A percentile compares a stretch with the other conserved stretches of the same genome.
phyloP scores from a whole-genome alignment of 2,329 filamentous ascomycete species.

The Westerdykella aurantiaca region DNA sequence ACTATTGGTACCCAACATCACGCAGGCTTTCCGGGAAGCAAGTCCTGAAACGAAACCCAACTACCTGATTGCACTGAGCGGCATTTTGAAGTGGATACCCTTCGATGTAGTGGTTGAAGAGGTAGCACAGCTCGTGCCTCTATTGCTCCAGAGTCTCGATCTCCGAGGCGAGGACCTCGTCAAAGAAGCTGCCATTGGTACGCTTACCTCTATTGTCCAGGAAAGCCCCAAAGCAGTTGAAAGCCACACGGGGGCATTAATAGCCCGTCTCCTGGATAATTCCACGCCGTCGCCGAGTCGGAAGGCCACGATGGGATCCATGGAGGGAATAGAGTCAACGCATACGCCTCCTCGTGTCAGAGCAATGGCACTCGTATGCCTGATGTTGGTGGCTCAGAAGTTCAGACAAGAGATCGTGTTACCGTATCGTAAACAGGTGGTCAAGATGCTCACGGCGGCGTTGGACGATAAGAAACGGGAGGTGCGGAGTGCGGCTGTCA shows the following conservation, averaged over 20 bases:
- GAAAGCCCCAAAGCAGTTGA: constrained; percentile 51
- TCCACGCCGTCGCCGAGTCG: constrained; percentile 12
- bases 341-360: constrained; percentile 40
- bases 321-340: constrained; percentile 4
- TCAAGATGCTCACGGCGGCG: constrained; percentile 49
- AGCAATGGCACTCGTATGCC: constrained; percentile 44
- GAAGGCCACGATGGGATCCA: not conserved
- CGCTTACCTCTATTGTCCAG: constrained; percentile 52
- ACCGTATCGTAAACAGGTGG: constrained; percentile 52
- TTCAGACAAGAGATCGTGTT: constrained; percentile 49
- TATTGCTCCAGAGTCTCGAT: constrained; percentile 60
- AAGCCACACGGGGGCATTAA: constrained; percentile 54
- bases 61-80: constrained; percentile 58
- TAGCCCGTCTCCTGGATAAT: constrained; percentile 51
- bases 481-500: constrained; percentile 58
- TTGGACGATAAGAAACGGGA: constrained; percentile 59
- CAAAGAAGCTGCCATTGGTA: constrained; percentile 56
- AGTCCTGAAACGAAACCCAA: constrained; percentile 49
- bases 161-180: constrained; percentile 48
- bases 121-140: constrained; percentile 51
- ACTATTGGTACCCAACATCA: constrained; percentile 53
- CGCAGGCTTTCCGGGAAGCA: constrained; percentile 46
- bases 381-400: constrained; percentile 44
- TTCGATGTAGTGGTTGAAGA: constrained; percentile 56
- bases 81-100: constrained; percentile 55